These are phyloP conservation scores for Stipa capillata DNA, from an alignment of 176 grass and related monocot genomes.

Conservation along the genomic window DNA sequence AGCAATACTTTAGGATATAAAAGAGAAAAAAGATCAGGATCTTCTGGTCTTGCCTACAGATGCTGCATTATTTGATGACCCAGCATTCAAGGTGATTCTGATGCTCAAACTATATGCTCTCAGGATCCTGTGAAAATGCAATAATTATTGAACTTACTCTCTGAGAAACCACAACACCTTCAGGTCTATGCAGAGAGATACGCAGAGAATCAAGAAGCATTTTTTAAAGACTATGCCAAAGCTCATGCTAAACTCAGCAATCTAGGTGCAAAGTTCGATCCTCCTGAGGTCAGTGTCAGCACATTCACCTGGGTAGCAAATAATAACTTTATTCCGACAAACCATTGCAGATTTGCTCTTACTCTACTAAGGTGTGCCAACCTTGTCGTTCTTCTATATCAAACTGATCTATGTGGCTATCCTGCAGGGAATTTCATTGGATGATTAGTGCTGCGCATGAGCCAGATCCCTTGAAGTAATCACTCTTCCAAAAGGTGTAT, in stretches of 20 bases:
- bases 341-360: neutral
- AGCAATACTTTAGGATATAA: constrained; percentile 60
- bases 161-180: constrained; percentile 5
- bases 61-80: constrained; percentile 89
- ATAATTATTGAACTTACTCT: neutral
- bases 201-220: constrained; percentile 57
- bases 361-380: neutral
- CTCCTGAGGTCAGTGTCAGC: constrained; percentile 47
- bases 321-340: no score
- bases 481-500: constrained; percentile 52
- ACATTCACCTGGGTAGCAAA: no score
- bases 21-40: constrained; percentile 81
- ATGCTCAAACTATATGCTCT: constrained; percentile 2
- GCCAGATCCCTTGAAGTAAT: constrained; percentile 43
- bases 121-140: neutral
- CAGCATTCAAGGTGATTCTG: constrained; percentile 60
- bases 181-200: constrained; percentile 85
- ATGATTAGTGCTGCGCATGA: constrained; percentile 42
- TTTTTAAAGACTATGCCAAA: constrained; percentile 86
- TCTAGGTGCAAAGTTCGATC: constrained; percentile 67
- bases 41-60: constrained; percentile 89
- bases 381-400: constrained; percentile 12
- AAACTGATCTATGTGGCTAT: neutral
- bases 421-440: constrained; percentile 69
- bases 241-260: constrained; percentile 98